Percentiles rank a stretch among this genome's conserved stretches.
phyloP scores from a whole-genome alignment of 2,329 filamentous ascomycete species.

The Aureobasidium sp. region DNA sequence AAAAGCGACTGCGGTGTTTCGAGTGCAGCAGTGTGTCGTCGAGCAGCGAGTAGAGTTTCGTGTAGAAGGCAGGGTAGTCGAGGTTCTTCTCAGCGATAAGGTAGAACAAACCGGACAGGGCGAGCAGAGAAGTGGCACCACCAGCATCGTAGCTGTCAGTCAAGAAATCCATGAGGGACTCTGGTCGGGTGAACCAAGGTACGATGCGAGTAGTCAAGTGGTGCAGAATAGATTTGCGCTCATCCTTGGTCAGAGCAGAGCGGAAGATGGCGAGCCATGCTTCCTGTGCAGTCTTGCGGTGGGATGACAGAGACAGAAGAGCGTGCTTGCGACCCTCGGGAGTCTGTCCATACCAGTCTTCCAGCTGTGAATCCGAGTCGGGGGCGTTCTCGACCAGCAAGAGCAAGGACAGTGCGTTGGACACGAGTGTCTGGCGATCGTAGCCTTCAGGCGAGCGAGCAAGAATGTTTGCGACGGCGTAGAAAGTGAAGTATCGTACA shows the following conservation, averaged over 20 bases:
- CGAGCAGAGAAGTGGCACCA: slow-evolving; percentile 78
- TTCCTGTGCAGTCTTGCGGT: slow-evolving; percentile 75
- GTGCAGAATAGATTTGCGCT: slow-evolving; percentile 71
- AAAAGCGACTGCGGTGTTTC: slow-evolving; percentile 87
- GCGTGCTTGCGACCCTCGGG: slow-evolving; percentile 62
- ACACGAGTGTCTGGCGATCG: slow-evolving; percentile 39
- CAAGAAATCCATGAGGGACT: slow-evolving; percentile 90
- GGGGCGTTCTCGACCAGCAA: slow-evolving; percentile 65
- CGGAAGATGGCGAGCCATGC: slow-evolving; percentile 77
- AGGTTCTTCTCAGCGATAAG: slow-evolving; percentile 89
- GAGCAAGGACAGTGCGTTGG: slow-evolving; percentile 56
- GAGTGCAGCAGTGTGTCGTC: slow-evolving; percentile 83
- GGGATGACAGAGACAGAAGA: slow-evolving; percentile 58
- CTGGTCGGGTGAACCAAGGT: slow-evolving; percentile 82
- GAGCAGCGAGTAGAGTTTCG: slow-evolving; percentile 86
- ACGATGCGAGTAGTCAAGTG: slow-evolving; percentile 71
- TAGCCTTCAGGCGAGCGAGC: slow-evolving; percentile 16
- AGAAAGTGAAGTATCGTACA: slow-evolving; percentile 74
- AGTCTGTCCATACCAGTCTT: slow-evolving; percentile 59
- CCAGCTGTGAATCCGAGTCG: slow-evolving; percentile 56
- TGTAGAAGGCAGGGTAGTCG: slow-evolving; percentile 86
- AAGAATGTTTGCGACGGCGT: slow-evolving; percentile 48
- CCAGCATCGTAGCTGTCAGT: slow-evolving; percentile 88
- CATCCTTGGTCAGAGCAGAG: slow-evolving; percentile 58
- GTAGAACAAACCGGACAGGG: slow-evolving; percentile 89